phyloP scores from a whole-genome alignment of 208 protist genomes.

The Trypanosomatidae sp. region DNA sequence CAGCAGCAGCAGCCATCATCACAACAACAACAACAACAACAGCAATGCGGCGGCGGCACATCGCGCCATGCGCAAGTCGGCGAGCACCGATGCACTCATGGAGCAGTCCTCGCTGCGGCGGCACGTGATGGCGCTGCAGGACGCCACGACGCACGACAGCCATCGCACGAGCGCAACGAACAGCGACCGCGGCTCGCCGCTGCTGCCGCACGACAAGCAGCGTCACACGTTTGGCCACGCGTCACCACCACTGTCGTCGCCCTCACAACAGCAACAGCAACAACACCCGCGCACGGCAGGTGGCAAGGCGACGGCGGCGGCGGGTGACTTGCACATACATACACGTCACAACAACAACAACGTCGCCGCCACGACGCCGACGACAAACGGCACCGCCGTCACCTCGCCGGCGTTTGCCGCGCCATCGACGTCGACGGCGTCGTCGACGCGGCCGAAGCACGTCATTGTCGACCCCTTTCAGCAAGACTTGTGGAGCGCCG shows the following conservation, averaged over 20 bases:
- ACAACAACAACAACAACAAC: not conserved
- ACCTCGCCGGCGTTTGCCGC: not conserved
- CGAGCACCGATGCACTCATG: no score
- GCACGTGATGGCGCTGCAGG: no score
- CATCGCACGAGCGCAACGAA: no score
- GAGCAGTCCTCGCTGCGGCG: no score
- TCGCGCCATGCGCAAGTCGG: no score
- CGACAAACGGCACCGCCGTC: not conserved
- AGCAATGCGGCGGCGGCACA: not conserved
- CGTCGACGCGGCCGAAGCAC: slow-evolving; percentile 6
- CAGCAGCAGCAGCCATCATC: slow-evolving; percentile 1
- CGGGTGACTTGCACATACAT: not conserved
- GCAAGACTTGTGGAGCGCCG: slow-evolving; percentile 86
- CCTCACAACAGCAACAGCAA: no score
- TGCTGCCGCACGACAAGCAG: no score
- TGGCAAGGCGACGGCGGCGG: not conserved
- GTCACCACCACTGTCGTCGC: no score
- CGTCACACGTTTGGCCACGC: no score
- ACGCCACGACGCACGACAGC: no score
- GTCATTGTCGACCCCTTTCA: slow-evolving; percentile 57
- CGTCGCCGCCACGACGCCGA: not conserved
- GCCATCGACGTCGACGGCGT: not conserved
- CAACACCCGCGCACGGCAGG: not conserved
- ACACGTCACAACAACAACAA: not conserved
- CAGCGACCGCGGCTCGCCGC: no score